Conservation (phyloP, 768 basidiomycete species). For the Suillus brevipes region DNA sequence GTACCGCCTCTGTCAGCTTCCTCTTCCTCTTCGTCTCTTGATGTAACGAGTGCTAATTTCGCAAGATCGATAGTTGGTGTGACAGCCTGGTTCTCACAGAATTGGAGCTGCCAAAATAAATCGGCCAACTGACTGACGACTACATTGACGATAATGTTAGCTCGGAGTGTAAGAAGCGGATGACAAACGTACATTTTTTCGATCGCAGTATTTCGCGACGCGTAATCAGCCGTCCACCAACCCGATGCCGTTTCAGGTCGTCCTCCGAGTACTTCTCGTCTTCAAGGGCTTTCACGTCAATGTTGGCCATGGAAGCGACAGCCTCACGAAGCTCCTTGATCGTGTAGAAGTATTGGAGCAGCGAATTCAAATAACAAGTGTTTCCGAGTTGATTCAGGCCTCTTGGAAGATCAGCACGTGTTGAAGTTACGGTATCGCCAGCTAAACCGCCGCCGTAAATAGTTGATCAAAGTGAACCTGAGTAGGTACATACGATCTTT, state of each 20-base stretch:
- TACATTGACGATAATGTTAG: constrained; percentile 32
- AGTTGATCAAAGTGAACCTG: neutral
- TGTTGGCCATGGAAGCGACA: constrained; percentile 58
- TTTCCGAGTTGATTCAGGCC: constrained; percentile 89
- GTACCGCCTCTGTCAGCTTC: constrained; percentile 71
- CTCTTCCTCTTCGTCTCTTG: constrained; percentile 87
- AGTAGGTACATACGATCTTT: constrained; percentile 65
- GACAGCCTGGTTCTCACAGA: constrained; percentile 61
- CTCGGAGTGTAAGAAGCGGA: constrained; percentile 4
- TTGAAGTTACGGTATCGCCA: constrained; percentile 57
- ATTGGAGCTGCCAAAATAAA: constrained; percentile 77
- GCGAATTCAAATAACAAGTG: constrained; percentile 84
- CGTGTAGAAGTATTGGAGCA: constrained; percentile 93
- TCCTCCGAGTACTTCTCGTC: constrained; percentile 79
- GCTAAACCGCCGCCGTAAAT: constrained; percentile 40
- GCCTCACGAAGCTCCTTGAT: constrained; percentile 85
- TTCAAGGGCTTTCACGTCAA: constrained; percentile 54
- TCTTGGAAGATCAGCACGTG: constrained; percentile 69
- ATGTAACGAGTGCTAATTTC: constrained; percentile 87
- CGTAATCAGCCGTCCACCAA: constrained; percentile 84
- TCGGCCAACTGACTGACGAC: constrained; percentile 80
- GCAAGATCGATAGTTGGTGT: constrained; percentile 86
- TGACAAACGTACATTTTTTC: constrained; percentile 65
- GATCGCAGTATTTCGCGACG: constrained; percentile 80
- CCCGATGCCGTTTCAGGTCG: constrained; percentile 79